Conservation (phyloP, 352 stramenopile genomes). For the Globisporangium rhizosaccharum region DNA sequence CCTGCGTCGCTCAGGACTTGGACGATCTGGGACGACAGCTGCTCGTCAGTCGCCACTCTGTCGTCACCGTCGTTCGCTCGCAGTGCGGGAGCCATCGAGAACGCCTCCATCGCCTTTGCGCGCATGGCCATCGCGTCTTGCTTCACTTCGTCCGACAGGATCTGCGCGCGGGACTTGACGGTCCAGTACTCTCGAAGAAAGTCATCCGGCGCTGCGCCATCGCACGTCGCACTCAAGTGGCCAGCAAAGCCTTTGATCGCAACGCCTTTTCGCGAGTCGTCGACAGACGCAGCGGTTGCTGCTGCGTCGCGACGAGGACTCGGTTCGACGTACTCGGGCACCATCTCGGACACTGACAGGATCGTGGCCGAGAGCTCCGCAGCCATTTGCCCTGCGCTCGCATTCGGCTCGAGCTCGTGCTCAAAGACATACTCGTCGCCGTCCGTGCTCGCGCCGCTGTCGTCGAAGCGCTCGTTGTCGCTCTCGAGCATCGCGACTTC, state of each 20-base stretch:
- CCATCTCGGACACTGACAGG: constrained; percentile 31
- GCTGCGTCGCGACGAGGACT: constrained; percentile 9
- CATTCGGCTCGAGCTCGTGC: constrained; percentile 56
- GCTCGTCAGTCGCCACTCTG: background rate
- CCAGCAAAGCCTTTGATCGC: constrained; percentile 65
- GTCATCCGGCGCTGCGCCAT: constrained; percentile 47
- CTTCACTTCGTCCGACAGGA: constrained; percentile 13
- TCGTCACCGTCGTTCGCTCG: background rate
- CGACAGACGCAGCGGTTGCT: background rate
- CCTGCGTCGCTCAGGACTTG: background rate
- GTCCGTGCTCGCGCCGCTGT: background rate
- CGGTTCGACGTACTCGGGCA: constrained; percentile 33
- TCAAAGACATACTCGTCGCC: constrained; percentile 39
- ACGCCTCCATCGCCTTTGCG: constrained; percentile 31
- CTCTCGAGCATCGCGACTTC: constrained; percentile 34
- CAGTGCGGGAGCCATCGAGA: constrained; percentile 22
- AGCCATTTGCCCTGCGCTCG: constrained; percentile 36
- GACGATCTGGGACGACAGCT: background rate
- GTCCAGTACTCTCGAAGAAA: constrained; percentile 73
- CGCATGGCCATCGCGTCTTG: constrained; percentile 11
- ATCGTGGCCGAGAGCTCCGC: constrained; percentile 54
- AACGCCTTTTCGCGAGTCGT: constrained; percentile 27
- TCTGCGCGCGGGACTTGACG: constrained; percentile 46
- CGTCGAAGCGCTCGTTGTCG: constrained; percentile 2
- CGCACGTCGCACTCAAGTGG: constrained; percentile 48